Base-by-base conservation (phyloP, 768 basidiomycete genomes). In the Aureoboletus auriporus region DNA sequence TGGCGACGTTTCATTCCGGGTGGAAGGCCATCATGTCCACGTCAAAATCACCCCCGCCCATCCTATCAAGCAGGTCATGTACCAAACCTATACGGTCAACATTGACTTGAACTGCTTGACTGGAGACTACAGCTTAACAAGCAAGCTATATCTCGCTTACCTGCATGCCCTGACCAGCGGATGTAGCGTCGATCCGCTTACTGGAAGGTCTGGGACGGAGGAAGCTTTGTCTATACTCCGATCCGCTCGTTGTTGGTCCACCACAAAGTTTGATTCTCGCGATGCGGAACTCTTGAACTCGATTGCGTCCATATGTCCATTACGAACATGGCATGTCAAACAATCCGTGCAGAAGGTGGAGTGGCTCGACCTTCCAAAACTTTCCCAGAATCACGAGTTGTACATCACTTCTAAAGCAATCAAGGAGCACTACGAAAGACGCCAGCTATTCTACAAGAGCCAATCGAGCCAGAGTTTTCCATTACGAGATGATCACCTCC, bases 101-200 rank as follows among this genome's bases (percentile, higher is more conserved):
- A 47, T 43, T 8, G 51, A 63, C 23, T 41, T 73, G 6, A 61
- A 67, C 8, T 55, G 62, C 27, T 49, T 72, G n/a, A 42, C 42
- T 11, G 61, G 62, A 2, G 60, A 57, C 14, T 47, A 36, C 14
- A 59, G 50, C 13, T 41, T 70, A 34, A 54, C 50, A 1, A 62
- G 53, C 36, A 57, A 52, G 35, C 58, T 76, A 10, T 75, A 65
- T 46, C 62, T 59, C 41, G 63, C 69, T 2, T 73, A 75, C 46
- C 59, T 80, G 6, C 77, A 80, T 36, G 71, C 74, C 8, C 45
- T 74, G 13, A 77, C 70, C 2, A 69, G 70, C 11, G 44, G 71
- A 23, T 66, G 65, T 30, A 59, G 72, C 8, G 58, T 62, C 2
- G 77, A 79, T 53, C 75, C 75, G 0, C 62, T 79, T 23, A 74